Evolutionary conservation across 1,284 basidiomycete genomes (phyloP).

Genomic region (Irpex lacteus): DNA sequence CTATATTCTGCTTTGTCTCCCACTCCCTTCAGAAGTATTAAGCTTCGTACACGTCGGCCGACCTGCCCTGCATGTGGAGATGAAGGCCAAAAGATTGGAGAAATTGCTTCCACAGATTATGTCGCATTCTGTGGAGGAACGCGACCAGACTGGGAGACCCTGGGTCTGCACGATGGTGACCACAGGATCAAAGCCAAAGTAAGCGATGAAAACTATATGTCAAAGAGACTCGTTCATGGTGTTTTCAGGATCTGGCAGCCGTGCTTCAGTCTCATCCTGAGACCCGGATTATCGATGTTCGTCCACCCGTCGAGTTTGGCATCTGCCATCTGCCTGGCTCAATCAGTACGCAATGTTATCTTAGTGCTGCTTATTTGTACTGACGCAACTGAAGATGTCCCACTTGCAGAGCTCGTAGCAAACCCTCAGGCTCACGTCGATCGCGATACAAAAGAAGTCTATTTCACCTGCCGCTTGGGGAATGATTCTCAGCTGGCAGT

Average conservation of each 20-base stretch:
- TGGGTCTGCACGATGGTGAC: conserved; percentile 41
- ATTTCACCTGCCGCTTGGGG: conserved; percentile 83
- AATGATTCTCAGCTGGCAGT: conserved; percentile 94
- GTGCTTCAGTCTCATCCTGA: conserved; percentile 31
- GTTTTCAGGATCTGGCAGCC: conserved; percentile 41
- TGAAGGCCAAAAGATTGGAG: conserved; percentile 39
- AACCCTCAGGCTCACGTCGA: conserved; percentile 40
- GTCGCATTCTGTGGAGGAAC: conserved; percentile 76
- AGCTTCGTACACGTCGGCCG: conserved; percentile 65
- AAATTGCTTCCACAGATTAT: conserved; percentile 63
- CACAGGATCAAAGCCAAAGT: conserved; percentile 53
- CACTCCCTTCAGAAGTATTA: conserved; percentile 81
- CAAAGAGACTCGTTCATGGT: not conserved
- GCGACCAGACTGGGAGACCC: conserved; percentile 58
- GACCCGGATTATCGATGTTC: conserved; percentile 76
- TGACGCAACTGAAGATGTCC: conserved; percentile 52
- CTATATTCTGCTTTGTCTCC: conserved; percentile 70
- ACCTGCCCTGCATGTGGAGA: conserved; percentile 64
- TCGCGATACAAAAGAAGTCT: conserved; percentile 21
- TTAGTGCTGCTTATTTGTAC: not conserved
- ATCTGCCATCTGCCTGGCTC: conserved; percentile 83
- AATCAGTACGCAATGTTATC: conserved; percentile 52
- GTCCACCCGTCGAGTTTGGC: conserved; percentile 79
- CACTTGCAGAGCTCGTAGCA: conserved; percentile 58
- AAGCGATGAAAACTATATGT: conserved; percentile 3